Base-by-base conservation (phyloP, 768 basidiomycete genomes). In the Rhodotorula babjevae region DNA sequence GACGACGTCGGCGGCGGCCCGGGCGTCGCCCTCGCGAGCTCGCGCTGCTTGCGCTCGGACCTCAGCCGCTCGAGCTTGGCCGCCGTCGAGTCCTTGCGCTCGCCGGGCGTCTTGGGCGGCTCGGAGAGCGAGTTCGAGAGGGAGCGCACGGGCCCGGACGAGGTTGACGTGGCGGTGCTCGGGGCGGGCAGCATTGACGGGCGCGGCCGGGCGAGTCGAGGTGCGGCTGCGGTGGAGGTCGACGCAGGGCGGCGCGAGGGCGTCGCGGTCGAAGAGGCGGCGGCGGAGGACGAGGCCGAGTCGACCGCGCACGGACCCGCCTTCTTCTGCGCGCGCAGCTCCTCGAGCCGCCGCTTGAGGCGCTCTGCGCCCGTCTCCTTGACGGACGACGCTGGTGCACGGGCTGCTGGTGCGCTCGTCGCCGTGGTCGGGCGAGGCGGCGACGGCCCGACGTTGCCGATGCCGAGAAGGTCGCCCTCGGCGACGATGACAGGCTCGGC, bases 61-160 rank as follows among this genome's bases (percentile, higher is more conserved):
- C 64, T 56, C 49, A 72, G 58, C 0, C 71, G 56, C 18, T 68
- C 71, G 42, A 72, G 63, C 8, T 63, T 49, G 0, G 59, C 67
- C 2, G 52, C 50, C 11, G 71, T 72, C 58, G 71, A 61, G 29
- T 68, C 71, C 46, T 72, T 72, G 31, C 71, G 61, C 53, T 72
- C 71, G 46, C 71, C 71, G 0, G 71, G 71, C 3, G 71, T 72
- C 23, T 42, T 61, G 2, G 67, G 31, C 4, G 18, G 42, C 15
- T 27, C 59, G n/a, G 47, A 31, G 36, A 25, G 65, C 23, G 21
- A 27, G 46, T 16, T 23, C 27, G 11, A 31, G 69, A 6, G 59
- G 64, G 18, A 44, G 49, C 4, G 65, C 36, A 9, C 36, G 36
- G 36, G 36, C 36, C 36, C 36, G 36, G 36, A 36, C 36, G 36